Evolutionary conservation across 1,284 basidiomycete genomes (phyloP).

Genomic region (Malassezia vespertilionis): DNA sequence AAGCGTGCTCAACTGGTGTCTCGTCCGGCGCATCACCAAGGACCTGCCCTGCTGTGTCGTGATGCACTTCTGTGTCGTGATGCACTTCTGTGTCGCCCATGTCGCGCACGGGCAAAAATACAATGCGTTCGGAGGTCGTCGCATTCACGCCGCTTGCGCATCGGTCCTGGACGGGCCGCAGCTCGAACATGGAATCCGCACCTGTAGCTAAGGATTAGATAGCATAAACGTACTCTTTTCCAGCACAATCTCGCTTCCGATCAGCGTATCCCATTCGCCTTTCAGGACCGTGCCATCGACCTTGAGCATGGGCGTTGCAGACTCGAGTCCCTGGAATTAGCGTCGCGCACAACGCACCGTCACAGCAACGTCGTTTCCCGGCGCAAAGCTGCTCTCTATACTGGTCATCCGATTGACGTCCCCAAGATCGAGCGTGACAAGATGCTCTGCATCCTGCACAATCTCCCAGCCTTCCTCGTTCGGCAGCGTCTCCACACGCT

Average conservation of each 20-base stretch:
- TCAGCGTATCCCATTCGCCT: conserved; percentile 10
- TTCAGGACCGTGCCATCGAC: conserved; percentile 10
- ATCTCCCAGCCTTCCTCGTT: conserved; percentile 7
- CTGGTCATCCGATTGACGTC: neutral
- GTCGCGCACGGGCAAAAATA: conserved; percentile 8
- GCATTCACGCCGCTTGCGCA: neutral
- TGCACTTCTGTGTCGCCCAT: too few species aligned
- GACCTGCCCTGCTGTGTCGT: too few species aligned
- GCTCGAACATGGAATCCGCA: too few species aligned
- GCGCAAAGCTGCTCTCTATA: neutral
- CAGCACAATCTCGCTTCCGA: conserved; percentile 15
- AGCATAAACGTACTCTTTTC: neutral
- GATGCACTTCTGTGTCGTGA: too few species aligned
- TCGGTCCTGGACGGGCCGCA: neutral
- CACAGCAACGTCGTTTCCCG: conserved; percentile 8
- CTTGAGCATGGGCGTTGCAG: conserved; percentile 12
- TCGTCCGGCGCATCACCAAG: too few species aligned
- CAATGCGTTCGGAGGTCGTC: conserved; percentile 5
- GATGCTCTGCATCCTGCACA: conserved; percentile 7
- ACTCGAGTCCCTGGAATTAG: conserved; percentile 16
- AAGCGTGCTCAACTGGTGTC: too few species aligned
- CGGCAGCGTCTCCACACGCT: conserved; percentile 6
- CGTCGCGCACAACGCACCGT: conserved; percentile 4
- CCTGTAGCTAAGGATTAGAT: too few species aligned
- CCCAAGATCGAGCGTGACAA: conserved; percentile 5